Conservation (phyloP, 2,329 filamentous ascomycete genomes). For the Botrytis cinerea region DNA sequence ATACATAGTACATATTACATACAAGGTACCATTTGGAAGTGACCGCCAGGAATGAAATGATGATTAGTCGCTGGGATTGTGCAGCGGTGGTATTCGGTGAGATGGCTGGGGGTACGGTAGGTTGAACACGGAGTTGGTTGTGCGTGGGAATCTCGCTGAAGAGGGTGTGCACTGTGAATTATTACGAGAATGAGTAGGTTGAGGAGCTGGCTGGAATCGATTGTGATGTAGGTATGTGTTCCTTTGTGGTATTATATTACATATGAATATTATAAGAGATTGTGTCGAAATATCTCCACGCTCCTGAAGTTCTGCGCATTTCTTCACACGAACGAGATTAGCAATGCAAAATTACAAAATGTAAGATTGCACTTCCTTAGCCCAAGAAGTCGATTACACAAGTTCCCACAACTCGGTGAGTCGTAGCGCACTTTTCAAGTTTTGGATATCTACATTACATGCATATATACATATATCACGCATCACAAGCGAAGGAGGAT, state of each 20-base stretch:
- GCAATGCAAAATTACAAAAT: not conserved
- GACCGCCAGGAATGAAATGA: not conserved
- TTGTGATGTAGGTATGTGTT: not conserved
- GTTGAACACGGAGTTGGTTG: not conserved
- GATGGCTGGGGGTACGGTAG: not conserved
- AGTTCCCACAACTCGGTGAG: conserved; percentile 12
- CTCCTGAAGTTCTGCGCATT: no score
- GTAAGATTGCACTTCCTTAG: not conserved
- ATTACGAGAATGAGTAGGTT: not conserved
- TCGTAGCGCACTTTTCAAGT: not conserved
- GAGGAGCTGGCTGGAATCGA: not conserved
- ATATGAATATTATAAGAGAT: not conserved
- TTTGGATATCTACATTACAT: not conserved
- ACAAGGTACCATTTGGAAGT: not conserved
- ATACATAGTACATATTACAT: not conserved
- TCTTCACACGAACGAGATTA: not conserved
- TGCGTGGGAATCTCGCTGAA: no score
- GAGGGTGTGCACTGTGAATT: not conserved
- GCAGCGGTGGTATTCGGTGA: conserved; percentile 10
- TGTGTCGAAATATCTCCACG: no score
- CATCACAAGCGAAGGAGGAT: conserved; percentile 12
- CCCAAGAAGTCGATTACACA: not conserved
- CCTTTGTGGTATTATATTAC: not conserved
- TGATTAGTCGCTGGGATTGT: not conserved
- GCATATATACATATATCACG: not conserved